Percentiles rank a stretch among this genome's conserved stretches.
Evolutionary conservation across 768 basidiomycete species (phyloP).

Genomic region (Amanita brunnescens): DNA sequence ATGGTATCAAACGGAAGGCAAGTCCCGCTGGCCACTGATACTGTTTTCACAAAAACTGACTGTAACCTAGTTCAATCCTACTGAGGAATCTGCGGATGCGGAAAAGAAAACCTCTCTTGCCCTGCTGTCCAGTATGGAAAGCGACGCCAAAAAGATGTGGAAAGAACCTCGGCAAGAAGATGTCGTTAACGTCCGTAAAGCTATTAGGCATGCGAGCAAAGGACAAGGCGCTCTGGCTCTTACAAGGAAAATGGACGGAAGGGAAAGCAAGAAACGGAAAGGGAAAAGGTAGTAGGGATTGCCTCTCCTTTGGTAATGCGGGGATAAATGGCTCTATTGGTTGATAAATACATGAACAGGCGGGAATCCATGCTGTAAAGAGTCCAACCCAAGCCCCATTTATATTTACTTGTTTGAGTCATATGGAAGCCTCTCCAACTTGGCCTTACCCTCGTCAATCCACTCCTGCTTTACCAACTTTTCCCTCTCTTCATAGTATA

Average conservation of each 20-base stretch:
- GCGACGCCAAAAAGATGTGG: conserved; percentile 57
- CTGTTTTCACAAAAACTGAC: background rate
- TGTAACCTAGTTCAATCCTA: conserved; percentile 78
- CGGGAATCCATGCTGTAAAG: background rate
- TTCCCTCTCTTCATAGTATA: conserved; percentile 67
- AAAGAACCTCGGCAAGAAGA: conserved; percentile 34
- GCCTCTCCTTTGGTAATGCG: background rate
- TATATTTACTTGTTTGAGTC: conserved; percentile 29
- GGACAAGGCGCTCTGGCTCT: conserved; percentile 57
- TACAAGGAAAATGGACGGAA: conserved; percentile 31
- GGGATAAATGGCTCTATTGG: conserved; percentile 1
- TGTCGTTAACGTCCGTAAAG: conserved; percentile 83
- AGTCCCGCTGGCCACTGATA: conserved; percentile 10
- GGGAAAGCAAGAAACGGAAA: conserved; percentile 20
- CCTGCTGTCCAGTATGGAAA: conserved; percentile 71
- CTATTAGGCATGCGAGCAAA: conserved; percentile 67
- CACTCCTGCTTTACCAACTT: conserved; percentile 80
- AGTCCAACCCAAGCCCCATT: background rate
- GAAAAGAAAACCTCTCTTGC: conserved; percentile 73
- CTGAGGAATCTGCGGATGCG: conserved; percentile 49
- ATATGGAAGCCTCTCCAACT: conserved; percentile 34
- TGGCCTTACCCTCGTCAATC: conserved; percentile 73
- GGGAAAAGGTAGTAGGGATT: conserved; percentile 20
- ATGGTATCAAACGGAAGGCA: conserved; percentile 91
- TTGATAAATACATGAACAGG: conserved; percentile 4